Conservation (phyloP, 2,329 filamentous ascomycete genomes). For the Calonectria pseudoreteaudii region DNA sequence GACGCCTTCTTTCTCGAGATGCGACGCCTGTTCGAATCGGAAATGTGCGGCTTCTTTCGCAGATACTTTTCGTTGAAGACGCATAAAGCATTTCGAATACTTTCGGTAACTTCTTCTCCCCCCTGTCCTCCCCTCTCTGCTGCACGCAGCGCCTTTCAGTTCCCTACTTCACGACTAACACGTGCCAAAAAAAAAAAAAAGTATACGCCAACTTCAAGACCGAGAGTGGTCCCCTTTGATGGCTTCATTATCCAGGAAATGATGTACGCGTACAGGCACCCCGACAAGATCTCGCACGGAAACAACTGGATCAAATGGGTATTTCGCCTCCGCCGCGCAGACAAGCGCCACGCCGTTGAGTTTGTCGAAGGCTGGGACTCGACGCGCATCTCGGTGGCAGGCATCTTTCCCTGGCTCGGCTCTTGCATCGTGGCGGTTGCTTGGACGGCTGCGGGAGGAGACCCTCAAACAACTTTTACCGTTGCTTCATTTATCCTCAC, state of each 20-base stretch:
- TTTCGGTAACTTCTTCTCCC: background rate
- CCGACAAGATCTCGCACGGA: background rate
- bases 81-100: conserved; percentile 8
- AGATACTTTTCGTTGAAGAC: conserved; percentile 13
- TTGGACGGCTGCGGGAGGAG: conserved; percentile 5
- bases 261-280: conserved; percentile 16
- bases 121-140: too few species aligned
- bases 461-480: conserved; percentile 5
- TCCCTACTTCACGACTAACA: too few species aligned
- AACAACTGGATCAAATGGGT: conserved; percentile 14
- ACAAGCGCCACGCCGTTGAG: background rate
- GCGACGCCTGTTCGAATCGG: background rate
- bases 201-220: background rate
- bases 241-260: conserved; percentile 21
- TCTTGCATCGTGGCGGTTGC: conserved; percentile 2
- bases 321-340: background rate
- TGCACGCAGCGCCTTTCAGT: too few species aligned
- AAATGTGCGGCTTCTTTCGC: conserved; percentile 10
- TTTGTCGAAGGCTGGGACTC: conserved; percentile 10
- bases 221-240: conserved; percentile 13
- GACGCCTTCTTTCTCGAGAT: background rate
- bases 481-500: conserved; percentile 13
- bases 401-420: background rate
- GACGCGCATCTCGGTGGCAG: background rate
- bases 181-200: background rate